A percentile compares a stretch with the other conserved stretches of the same genome.
Evolutionary conservation across 2,329 filamentous ascomycete genomes (phyloP).

Genomic region (Epicoccum nigrum): DNA sequence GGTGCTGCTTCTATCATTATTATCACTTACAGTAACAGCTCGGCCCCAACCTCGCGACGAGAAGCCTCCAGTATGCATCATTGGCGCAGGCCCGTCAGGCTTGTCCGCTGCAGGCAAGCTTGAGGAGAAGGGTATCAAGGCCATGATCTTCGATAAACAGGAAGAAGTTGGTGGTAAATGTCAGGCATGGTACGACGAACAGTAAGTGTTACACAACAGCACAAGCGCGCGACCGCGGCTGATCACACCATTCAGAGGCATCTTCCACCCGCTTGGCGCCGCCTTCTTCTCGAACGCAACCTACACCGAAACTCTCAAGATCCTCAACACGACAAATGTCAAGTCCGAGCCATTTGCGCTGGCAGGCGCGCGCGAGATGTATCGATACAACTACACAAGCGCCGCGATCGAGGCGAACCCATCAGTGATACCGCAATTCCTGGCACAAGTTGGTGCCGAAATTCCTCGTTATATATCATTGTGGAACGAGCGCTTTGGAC

Average conservation of each 20-base stretch:
- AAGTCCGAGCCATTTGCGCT: conserved; percentile 40
- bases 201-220: conserved; percentile 42
- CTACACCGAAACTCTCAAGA: conserved; percentile 44
- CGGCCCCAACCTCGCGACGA: conserved; percentile 32
- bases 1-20: conserved; percentile 30
- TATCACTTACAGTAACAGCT: conserved; percentile 35
- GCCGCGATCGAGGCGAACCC: conserved; percentile 36
- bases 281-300: conserved; percentile 48
- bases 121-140: conserved; percentile 43
- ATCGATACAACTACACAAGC: conserved; percentile 42
- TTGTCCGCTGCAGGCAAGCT: conserved; percentile 43
- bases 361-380: conserved; percentile 41
- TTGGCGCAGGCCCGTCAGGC: conserved; percentile 47
- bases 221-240: conserved; percentile 36
- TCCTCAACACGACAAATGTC: conserved; percentile 43
- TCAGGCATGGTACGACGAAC: conserved; percentile 46
- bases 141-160: conserved; percentile 47
- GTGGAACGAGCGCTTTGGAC: conserved; percentile 43
- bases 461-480: conserved; percentile 42
- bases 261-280: conserved; percentile 48
- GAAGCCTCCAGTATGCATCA: conserved; percentile 45
- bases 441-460: conserved; percentile 36
- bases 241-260: conserved; percentile 44
- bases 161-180: conserved; percentile 46
- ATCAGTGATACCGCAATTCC: conserved; percentile 28